These are phyloP conservation scores for Excoecaria agallocha DNA, from an alignment of 345 rosid species.

Conservation along the genomic window DNA sequence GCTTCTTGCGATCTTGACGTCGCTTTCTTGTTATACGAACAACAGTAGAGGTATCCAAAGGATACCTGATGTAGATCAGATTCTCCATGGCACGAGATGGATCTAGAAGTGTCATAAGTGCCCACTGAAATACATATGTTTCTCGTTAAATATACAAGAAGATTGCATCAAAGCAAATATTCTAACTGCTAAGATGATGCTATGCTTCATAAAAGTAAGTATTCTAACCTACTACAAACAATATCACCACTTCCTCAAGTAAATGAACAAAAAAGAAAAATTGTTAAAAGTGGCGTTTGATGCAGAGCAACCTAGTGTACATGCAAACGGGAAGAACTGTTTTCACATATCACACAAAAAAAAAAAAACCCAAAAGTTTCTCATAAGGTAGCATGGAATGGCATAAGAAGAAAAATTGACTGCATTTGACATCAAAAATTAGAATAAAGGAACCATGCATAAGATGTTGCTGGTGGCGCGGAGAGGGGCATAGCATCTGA, in stretches of 20 bases:
- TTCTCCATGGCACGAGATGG: slow-evolving; percentile 67
- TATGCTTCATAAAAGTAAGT: background rate
- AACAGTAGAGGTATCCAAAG: slow-evolving; percentile 53
- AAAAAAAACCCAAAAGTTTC: too few relatives aligned
- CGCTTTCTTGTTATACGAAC: slow-evolving; percentile 62
- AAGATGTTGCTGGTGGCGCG: background rate
- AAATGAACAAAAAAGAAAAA: background rate
- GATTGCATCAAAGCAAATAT: background rate
- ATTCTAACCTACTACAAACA: background rate
- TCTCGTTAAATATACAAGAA: background rate
- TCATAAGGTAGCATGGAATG: background rate
- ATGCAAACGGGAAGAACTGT: background rate
- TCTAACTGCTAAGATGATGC: background rate
- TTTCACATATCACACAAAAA: too few relatives aligned
- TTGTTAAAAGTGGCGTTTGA: too few relatives aligned
- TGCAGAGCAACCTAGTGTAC: background rate
- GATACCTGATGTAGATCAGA: slow-evolving; percentile 62
- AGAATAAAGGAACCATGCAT: background rate
- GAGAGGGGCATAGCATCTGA: background rate
- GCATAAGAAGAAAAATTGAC: background rate
- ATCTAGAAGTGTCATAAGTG: slow-evolving; percentile 80
- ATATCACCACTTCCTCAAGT: background rate
- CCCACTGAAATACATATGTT: slow-evolving; percentile 60
- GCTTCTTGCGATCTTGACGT: slow-evolving; percentile 60
- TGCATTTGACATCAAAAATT: background rate